Evolutionary conservation across 305 asterid genomes (phyloP).

Genomic region (Fraxinus greggii): DNA sequence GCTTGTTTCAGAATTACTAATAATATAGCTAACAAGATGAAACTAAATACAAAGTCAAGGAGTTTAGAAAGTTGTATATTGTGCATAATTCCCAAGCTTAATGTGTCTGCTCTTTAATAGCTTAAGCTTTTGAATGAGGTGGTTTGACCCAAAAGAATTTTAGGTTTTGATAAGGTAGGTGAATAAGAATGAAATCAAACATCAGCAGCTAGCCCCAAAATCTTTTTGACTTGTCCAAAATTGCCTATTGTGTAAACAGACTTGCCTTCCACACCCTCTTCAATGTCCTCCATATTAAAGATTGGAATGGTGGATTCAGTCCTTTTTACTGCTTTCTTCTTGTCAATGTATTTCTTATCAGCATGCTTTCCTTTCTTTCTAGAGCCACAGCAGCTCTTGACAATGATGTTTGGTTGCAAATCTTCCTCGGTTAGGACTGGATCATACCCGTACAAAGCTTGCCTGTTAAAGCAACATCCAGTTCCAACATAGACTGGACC

Average conservation of each 20-base stretch:
- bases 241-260: not conserved
- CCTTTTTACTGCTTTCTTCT: slow-evolving; percentile 32
- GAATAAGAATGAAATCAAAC: not conserved
- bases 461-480: slow-evolving; percentile 52
- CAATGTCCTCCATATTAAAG: slow-evolving; percentile 35
- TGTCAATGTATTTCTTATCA: slow-evolving; percentile 35
- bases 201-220: not conserved
- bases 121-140: no score
- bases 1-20: not conserved
- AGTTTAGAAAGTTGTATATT: not conserved
- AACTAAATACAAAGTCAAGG: not conserved
- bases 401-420: slow-evolving; percentile 38
- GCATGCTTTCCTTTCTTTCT: slow-evolving; percentile 30
- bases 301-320: slow-evolving; percentile 38
- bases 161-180: not conserved
- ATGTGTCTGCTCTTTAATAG: not conserved
- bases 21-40: not conserved
- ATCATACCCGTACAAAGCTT: slow-evolving; percentile 48
- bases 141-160: no score
- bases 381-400: slow-evolving; percentile 39
- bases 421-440: slow-evolving; percentile 41
- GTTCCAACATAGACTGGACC: slow-evolving; percentile 58
- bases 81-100: not conserved
- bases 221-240: not conserved
- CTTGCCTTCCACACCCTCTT: slow-evolving; percentile 41